Evolutionary conservation across 192 early-diverging fungal genomes (phyloP).

Genomic region (Podila minutissima): DNA sequence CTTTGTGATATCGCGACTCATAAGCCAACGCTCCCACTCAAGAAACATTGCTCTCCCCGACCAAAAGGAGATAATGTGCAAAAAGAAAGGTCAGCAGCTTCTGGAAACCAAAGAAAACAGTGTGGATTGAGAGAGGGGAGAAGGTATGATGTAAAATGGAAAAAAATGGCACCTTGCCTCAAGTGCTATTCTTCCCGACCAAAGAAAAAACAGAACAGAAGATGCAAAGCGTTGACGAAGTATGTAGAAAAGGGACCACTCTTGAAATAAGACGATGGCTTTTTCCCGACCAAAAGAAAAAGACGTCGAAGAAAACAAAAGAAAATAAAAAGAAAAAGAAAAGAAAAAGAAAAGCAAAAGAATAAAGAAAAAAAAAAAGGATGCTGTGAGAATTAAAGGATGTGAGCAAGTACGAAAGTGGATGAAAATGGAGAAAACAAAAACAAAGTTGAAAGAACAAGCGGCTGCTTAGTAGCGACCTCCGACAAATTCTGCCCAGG

Average conservation of each 20-base stretch:
- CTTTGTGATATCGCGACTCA: no score
- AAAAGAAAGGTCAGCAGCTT: not conserved
- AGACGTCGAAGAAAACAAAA: not conserved
- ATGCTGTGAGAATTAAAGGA: not conserved
- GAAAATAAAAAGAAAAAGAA: slow-evolving; percentile 1
- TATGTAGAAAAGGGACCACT: not conserved
- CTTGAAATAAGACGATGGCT: not conserved
- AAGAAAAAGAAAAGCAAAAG: not conserved
- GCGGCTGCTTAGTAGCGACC: slow-evolving; percentile 37
- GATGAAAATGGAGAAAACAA: not conserved
- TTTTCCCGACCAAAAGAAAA: slow-evolving; percentile 47
- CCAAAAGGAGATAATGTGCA: slow-evolving; percentile 5
- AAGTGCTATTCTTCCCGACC: slow-evolving; percentile 26
- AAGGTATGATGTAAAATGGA: not conserved
- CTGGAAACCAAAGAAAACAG: not conserved
- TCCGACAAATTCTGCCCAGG: slow-evolving; percentile 76
- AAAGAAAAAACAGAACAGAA: slow-evolving; percentile 17
- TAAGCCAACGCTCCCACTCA: not conserved
- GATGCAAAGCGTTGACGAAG: not conserved
- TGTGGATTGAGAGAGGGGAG: no score
- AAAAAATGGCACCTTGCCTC: not conserved
- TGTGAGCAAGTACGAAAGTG: not conserved
- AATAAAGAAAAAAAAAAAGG: slow-evolving; percentile 10
- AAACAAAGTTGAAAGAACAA: not conserved
- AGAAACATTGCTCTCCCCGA: not conserved